Percentiles rank a stretch among this genome's conserved stretches.
phyloP scores from a whole-genome alignment of 75 land plant species.

The Chamaecyparis obtusa region DNA sequence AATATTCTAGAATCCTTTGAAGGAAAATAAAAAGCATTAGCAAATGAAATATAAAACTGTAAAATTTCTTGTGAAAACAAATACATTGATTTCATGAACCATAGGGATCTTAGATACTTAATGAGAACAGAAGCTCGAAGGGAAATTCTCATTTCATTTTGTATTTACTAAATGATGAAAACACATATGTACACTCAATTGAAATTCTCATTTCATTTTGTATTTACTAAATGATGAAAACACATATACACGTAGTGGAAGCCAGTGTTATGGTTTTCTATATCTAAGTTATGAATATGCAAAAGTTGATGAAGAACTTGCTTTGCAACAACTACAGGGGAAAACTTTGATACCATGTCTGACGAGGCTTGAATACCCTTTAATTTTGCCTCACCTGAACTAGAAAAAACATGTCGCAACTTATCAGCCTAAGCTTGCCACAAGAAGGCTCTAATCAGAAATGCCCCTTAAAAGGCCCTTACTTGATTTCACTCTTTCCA shows the following conservation, averaged over 20 bases:
- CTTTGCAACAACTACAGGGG: slow-evolving; percentile 8
- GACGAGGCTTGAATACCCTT: slow-evolving; percentile 59
- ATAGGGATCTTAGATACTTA: not conserved
- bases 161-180: not conserved
- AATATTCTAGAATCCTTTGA: not conserved
- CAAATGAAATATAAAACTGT: not conserved
- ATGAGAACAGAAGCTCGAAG: not conserved
- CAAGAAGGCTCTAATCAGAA: slow-evolving; percentile 73
- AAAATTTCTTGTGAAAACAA: not conserved
- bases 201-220: not conserved
- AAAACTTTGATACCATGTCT: slow-evolving; percentile 48
- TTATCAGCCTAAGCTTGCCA: slow-evolving; percentile 26
- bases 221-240: not conserved
- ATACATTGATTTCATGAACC: not conserved
- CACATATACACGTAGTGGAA: not conserved
- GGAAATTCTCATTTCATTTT: not conserved
- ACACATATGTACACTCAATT: not conserved
- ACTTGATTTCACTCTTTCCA: slow-evolving; percentile 52
- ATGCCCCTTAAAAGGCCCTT: slow-evolving; percentile 82
- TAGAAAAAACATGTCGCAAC: slow-evolving; percentile 55
- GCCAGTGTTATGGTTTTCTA: not conserved
- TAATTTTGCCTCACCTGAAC: slow-evolving; percentile 49
- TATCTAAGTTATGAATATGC: not conserved
- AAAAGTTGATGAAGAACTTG: slow-evolving; percentile 3
- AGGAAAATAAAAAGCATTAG: not conserved